A percentile compares a stretch with the other conserved stretches of the same genome.
Conservation (phyloP, 2,329 filamentous ascomycete genomes). For the Colletotrichum sp. region DNA sequence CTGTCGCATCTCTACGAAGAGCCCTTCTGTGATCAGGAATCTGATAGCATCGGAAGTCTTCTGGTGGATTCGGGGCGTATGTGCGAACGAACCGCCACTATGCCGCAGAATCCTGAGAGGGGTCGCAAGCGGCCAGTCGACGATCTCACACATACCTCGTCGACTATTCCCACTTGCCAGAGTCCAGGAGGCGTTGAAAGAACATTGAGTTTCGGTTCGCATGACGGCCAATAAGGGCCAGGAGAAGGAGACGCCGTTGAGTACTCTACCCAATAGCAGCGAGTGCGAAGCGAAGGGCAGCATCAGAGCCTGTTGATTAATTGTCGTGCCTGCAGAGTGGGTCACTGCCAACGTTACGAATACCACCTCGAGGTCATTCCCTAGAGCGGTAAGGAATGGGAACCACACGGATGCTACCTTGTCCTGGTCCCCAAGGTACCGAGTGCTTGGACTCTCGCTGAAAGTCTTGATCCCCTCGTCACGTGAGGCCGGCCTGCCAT, state of each 20-base stretch:
- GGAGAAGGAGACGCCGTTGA: background rate
- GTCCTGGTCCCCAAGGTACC: background rate
- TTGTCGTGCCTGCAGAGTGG: background rate
- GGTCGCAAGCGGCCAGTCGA: background rate
- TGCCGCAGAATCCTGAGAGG: background rate
- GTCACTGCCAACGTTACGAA: background rate
- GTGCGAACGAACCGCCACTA: background rate
- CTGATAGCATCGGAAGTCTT: background rate
- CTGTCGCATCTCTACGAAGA: background rate
- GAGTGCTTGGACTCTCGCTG: background rate
- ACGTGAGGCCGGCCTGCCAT: background rate
- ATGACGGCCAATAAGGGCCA: background rate
- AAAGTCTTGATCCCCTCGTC: background rate
- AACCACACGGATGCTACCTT: background rate
- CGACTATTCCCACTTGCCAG: background rate
- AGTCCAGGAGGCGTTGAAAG: background rate
- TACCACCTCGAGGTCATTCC: background rate
- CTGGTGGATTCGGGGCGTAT: background rate
- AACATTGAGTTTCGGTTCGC: constrained; percentile 4
- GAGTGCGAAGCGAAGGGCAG: background rate
- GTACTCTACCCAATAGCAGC: constrained; percentile 9
- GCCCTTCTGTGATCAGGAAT: background rate
- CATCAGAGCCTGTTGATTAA: background rate
- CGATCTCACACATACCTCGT: background rate
- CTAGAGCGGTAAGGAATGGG: background rate